These are phyloP conservation scores for Blastocystis sp. DNA, from an alignment of 352 stramenopile genomes.

Conservation along the genomic window DNA sequence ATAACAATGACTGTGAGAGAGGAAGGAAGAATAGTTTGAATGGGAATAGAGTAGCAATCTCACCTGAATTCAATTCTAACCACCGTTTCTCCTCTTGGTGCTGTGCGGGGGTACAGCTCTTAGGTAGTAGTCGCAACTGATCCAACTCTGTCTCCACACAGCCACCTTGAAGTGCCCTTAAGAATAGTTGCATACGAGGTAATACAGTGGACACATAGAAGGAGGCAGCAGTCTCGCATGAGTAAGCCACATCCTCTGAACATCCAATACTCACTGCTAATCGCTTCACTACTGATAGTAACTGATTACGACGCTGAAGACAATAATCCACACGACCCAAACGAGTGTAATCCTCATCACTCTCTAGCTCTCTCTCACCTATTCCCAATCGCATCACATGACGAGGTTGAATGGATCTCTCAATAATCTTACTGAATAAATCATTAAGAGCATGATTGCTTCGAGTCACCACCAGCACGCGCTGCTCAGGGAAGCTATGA, in stretches of 20 bases:
- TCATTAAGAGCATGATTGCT: constrained; percentile 90
- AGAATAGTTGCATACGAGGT: constrained; percentile 77
- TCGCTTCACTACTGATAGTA: constrained; percentile 86
- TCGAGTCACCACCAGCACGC: constrained; percentile 89
- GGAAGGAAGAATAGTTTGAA: constrained; percentile 75
- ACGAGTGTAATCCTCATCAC: constrained; percentile 83
- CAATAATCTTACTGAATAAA: constrained; percentile 88
- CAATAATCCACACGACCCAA: constrained; percentile 85
- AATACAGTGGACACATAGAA: constrained; percentile 88
- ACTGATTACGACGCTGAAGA: constrained; percentile 75
- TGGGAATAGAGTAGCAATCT: constrained; percentile 73
- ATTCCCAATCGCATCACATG: constrained; percentile 86
- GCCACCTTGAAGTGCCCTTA: not conserved
- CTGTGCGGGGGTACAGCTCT: constrained; percentile 8
- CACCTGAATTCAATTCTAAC: not conserved
- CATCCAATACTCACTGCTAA: constrained; percentile 83
- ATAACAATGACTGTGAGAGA: not conserved
- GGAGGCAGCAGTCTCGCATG: constrained; percentile 89
- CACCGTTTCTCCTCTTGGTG: not conserved
- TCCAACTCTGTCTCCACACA: not conserved
- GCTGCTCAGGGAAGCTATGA: constrained; percentile 79
- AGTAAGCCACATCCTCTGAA: constrained; percentile 82
- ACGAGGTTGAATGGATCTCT: constrained; percentile 73
- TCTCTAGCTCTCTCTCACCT: constrained; percentile 75
- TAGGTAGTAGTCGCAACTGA: not conserved